phyloP scores from a whole-genome alignment of 495 filamentous ascomycete species.

The Hypoxylon subgilvum region DNA sequence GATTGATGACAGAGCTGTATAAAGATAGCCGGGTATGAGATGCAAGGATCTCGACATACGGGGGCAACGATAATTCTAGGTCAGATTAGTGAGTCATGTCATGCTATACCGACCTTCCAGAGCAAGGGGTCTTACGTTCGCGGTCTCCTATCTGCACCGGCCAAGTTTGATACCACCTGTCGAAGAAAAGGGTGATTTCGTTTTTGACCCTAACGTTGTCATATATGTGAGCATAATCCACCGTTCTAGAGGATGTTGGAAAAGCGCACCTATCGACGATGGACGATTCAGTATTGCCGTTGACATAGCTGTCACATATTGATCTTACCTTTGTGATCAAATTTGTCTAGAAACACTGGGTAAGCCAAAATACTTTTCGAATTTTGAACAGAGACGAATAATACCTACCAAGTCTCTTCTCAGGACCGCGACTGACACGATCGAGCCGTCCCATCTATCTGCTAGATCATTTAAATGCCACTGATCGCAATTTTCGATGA shows the following conservation, averaged over 20 bases:
- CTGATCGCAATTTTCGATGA: slow-evolving; percentile 68
- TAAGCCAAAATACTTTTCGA: slow-evolving; percentile 13
- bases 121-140: slow-evolving; percentile 33
- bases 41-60: slow-evolving; percentile 77
- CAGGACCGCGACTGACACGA: slow-evolving; percentile 71
- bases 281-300: slow-evolving; percentile 30
- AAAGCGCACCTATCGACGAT: slow-evolving; percentile 39
- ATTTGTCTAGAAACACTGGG: slow-evolving; percentile 53
- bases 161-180: slow-evolving; percentile 44
- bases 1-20: slow-evolving; percentile 77
- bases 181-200: slow-evolving; percentile 42
- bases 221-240: slow-evolving; percentile 1
- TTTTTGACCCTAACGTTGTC: slow-evolving; percentile 30
- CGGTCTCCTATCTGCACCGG: slow-evolving; percentile 41
- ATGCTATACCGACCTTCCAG: neutral
- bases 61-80: slow-evolving; percentile 65
- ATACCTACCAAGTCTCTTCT: slow-evolving; percentile 70
- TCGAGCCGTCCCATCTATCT: slow-evolving; percentile 69
- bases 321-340: slow-evolving; percentile 65
- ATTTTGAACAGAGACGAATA: neutral
- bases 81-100: neutral
- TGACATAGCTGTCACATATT: slow-evolving; percentile 64
- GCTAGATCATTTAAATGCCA: slow-evolving; percentile 70
- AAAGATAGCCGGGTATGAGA: slow-evolving; percentile 73
- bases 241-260: neutral